Base-by-base conservation (phyloP, 2,329 filamentous ascomycete genomes). In the Apiospora aurea region DNA sequence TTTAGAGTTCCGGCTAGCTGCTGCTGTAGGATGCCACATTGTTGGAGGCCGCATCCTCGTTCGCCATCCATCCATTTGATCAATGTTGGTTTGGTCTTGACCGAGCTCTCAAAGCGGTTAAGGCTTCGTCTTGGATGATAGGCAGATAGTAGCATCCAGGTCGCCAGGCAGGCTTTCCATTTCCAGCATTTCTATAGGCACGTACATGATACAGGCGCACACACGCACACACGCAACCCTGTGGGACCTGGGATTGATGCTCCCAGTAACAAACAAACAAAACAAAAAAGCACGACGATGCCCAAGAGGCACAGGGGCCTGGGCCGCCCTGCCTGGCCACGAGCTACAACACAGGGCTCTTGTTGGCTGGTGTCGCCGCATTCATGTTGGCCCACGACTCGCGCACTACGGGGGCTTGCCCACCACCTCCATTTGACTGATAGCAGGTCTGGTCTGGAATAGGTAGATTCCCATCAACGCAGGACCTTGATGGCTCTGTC, bases 91-190 rank as follows among this genome's bases (percentile, higher is more conserved):
- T 49, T 69, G n/a, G 68, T 29, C 68, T 69, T 69, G 44, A 69
- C 68, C 68, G 68, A 69, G 68, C 44, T 41, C 68, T 69, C 46
- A 51, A 69, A 69, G 11, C 10, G 51, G 68, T 24, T 69, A 49
- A 51, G n/a, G n/a, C 46, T 13, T 18, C 16, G 29, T 38, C 29
- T n/a, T 38, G 18, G 26, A 16, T 61, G 34, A 41, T 10, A 41
- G 8, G 57, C 16, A n/a, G 57, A 61, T 61, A 57, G 16, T 38
- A 21, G 51, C 29, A 57, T 57, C 4, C 24, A 53, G 26, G 24
- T 29, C 24, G 24, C 49, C 26, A 11, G n/a, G n/a, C 49, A 18
- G 18, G 26, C 5, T 13, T 34, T 21, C 51, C 53, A 38, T 61
- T 61, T 21, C 29, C 21, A 16, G 53, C 53, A 38, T 26, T 61